Percentiles rank a stretch among this genome's conserved stretches.
phyloP scores from a whole-genome alignment of 768 basidiomycete species.

The Mycena rebaudengoi region DNA sequence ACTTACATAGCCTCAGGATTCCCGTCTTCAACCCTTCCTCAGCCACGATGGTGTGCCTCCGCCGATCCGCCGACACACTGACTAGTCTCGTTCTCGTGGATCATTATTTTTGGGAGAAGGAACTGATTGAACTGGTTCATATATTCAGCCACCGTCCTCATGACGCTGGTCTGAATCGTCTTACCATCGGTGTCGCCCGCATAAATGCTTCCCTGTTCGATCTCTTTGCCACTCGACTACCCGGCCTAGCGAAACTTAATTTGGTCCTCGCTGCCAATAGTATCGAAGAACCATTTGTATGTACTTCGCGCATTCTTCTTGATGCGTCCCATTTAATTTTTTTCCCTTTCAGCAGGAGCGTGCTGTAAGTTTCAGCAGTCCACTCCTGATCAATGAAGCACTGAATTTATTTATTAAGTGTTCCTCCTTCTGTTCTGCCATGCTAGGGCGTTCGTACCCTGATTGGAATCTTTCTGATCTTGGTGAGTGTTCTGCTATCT shows the following conservation, averaged over 20 bases:
- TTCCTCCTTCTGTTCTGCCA: neutral
- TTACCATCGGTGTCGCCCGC: constrained; percentile 34
- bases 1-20: constrained; percentile 4
- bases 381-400: too few relatives aligned
- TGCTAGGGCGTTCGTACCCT: neutral
- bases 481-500: neutral
- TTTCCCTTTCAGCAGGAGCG: neutral
- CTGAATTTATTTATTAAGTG: neutral
- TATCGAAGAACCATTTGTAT: neutral
- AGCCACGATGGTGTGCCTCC: constrained; percentile 35
- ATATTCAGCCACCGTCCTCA: constrained; percentile 32
- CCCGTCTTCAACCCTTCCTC: constrained; percentile 27
- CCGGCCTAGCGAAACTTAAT: constrained; percentile 13
- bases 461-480: constrained; percentile 14
- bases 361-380: neutral
- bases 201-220: constrained; percentile 19
- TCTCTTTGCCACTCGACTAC: constrained; percentile 8
- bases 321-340: neutral
- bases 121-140: constrained; percentile 32
- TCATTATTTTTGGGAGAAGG: constrained; percentile 30
- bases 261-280: neutral
- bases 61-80: constrained; percentile 34
- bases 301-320: neutral
- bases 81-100: constrained; percentile 33
- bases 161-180: constrained; percentile 24